Evolutionary conservation across 1,284 basidiomycete genomes (phyloP), one percentile per base, ranked within the genome.

Genomic region (Violaceomyces palustris): DNA sequence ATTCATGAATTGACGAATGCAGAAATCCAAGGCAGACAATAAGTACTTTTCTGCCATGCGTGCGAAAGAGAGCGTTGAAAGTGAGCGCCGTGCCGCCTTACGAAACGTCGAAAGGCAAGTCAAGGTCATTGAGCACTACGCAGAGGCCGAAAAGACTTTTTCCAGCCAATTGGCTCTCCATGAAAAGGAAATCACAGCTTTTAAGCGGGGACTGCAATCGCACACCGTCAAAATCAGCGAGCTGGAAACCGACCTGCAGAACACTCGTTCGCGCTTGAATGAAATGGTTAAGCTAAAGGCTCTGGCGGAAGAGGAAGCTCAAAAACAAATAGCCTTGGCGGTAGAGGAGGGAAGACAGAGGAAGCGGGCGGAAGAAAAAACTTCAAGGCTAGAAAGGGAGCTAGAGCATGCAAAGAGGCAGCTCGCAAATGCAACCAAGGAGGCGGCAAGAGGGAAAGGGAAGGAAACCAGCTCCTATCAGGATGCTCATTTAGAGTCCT

Each of bases 1-100:
- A 6, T 9, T 6, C 22, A 11, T 21, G 2, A 4, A 19, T 34
- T n/a, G n/a, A n/a, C n/a, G n/a, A n/a, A n/a, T n/a, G n/a, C 64
- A 86, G 82, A 86, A 82, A 84, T 87, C 88, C 11, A 96, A 93
- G 75, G 84, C 87, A 17, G 92, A 97, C 65, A 94, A 91, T 78
- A 94, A 91, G 75, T 97, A 84, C 74, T 97, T 85, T 72, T 82
- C 87, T 21, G 84, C 86, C 5, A 89, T 93, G 85, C 83, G 88
- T 25, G 83, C 86, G 45, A 91, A 88, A 72, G 91, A 96, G 53
- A 83, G 85, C 3, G 75, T 85, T 5, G 86, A 89, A 27, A 78
- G 77, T 2, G 88, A 94, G 72, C 80, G 83, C 48, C 86, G 87
- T 71, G 82, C 80, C 26, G 75, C 85, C 18, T 74, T 78, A 26